Conservation (phyloP, 768 basidiomycete genomes). For the Trametes punicea region DNA sequence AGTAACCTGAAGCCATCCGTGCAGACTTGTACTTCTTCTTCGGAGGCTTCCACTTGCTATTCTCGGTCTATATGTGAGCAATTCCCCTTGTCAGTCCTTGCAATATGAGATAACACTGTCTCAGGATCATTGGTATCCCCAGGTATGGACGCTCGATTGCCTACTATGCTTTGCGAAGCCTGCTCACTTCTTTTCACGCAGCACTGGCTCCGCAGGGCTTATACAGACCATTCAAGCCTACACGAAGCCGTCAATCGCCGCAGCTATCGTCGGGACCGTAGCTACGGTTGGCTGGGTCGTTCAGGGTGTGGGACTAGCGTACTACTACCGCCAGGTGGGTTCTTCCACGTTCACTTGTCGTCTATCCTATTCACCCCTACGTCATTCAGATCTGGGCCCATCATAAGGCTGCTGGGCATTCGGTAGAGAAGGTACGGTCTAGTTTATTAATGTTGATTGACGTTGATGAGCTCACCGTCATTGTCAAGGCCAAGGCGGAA, state of each 20-base stretch:
- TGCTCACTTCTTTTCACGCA: constrained; percentile 27
- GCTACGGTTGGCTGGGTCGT: constrained; percentile 85
- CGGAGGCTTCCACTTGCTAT: constrained; percentile 90
- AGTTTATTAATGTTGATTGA: background rate
- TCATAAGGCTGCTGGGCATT: constrained; percentile 81
- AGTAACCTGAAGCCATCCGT: constrained; percentile 52
- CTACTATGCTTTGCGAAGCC: constrained; percentile 21
- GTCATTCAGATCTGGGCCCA: constrained; percentile 65
- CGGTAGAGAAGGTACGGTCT: constrained; percentile 68
- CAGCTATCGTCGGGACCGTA: constrained; percentile 77
- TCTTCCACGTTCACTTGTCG: constrained; percentile 11
- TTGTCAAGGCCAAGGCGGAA: constrained; percentile 72
- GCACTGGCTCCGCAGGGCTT: constrained; percentile 92
- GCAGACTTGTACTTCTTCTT: constrained; percentile 97
- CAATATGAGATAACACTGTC: constrained; percentile 8
- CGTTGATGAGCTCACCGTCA: constrained; percentile 17
- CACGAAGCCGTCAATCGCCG: constrained; percentile 63
- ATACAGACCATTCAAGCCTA: constrained; percentile 90
- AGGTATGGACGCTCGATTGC: constrained; percentile 43
- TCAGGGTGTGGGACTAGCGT: constrained; percentile 79
- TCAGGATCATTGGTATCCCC: constrained; percentile 91
- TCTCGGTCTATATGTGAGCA: constrained; percentile 86
- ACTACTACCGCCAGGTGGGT: constrained; percentile 74
- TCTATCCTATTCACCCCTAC: constrained; percentile 5
- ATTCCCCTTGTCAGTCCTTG: background rate